Conservation (phyloP, 2,329 filamentous ascomycete species). For the Neofusicoccum sp. region DNA sequence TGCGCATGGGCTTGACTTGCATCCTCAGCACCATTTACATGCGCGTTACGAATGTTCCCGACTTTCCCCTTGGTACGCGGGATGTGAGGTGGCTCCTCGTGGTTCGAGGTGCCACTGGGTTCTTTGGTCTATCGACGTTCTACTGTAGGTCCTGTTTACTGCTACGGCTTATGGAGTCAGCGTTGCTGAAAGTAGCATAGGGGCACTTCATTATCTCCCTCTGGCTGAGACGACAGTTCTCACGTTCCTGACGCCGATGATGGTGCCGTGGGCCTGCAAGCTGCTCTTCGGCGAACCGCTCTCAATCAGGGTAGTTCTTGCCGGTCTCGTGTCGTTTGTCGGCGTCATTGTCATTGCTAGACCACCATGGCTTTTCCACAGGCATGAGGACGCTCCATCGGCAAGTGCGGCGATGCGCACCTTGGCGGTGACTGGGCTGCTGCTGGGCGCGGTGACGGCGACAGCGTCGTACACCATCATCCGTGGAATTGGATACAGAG, state of each 20-base stretch:
- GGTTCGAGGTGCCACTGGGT: slow-evolving; percentile 27
- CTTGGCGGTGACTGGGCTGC: slow-evolving; percentile 64
- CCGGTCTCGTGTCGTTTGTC: slow-evolving; percentile 67
- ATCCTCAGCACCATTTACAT: slow-evolving; percentile 67
- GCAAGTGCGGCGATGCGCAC: slow-evolving; percentile 63
- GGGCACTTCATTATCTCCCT: slow-evolving; percentile 71
- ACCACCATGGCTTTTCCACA: slow-evolving; percentile 57
- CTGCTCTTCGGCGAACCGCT: slow-evolving; percentile 72
- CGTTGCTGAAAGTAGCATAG: slow-evolving; percentile 50
- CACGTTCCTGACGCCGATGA: slow-evolving; percentile 75
- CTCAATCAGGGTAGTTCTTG: slow-evolving; percentile 71
- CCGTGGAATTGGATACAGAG: slow-evolving; percentile 72
- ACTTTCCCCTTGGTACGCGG: slow-evolving; percentile 26
- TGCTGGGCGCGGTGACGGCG: slow-evolving; percentile 72
- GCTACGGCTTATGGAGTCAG: neutral
- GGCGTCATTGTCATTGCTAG: slow-evolving; percentile 80
- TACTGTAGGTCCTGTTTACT: slow-evolving; percentile 25
- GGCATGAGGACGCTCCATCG: slow-evolving; percentile 24
- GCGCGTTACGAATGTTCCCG: slow-evolving; percentile 54
- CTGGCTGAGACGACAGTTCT: slow-evolving; percentile 84
- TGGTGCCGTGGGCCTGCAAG: slow-evolving; percentile 77
- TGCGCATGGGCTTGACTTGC: slow-evolving; percentile 71
- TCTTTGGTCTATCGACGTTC: slow-evolving; percentile 29
- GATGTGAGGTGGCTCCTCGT: slow-evolving; percentile 25
- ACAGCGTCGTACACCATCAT: slow-evolving; percentile 71